Evolutionary conservation across 441 rosid genomes (phyloP), one percentile per base, ranked within the genome.

Genomic region (Erysimum cheiri): DNA sequence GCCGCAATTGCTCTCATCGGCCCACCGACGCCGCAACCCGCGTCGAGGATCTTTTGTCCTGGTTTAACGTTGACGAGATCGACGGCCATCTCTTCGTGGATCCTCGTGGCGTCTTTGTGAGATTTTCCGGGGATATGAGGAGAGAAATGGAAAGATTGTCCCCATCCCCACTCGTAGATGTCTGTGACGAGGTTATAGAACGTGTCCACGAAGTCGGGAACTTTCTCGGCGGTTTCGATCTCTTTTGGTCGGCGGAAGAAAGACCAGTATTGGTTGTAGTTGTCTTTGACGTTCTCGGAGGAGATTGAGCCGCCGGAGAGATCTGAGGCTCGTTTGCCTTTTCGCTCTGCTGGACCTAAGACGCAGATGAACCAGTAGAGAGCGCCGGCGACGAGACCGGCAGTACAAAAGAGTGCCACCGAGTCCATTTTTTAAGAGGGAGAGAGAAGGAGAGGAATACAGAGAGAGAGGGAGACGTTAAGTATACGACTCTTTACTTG

Each of bases 101-200:
- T 78, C 77, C 97, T 88, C 67, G 97, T 91, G 57, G 91, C 91
- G 1, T 89, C 92, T 0, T 85, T 85, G 84, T 91, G 78, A 36
- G 98, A 91, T 43, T 82, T 86, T 6, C 96, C 94, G 0, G 82
- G 80, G 24, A 89, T 3, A 6, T 86, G 77, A 5, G 98, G 98
- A 4, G 97, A 87, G 84, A 93, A 93, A 60, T 93, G 98, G 81
- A 93, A 93, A 50, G 97, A 93, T 70, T 93, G 98, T 8, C 97
- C 98, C 98, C 97, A 93, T 0, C 98, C 98, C 98, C 98, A 93
- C 83, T 93, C 98, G 82, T 93, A 93, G 53, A 93, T 93, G 65
- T 93, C 98, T 2, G 98, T 93, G 9, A 93, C 97, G 37, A 93
- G 73, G 77, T 91, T 93, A 88, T 93, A 93, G 55, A 89, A 93